Base-by-base conservation (phyloP, 2,329 filamentous ascomycete genomes). In the Colletotrichum navitas region DNA sequence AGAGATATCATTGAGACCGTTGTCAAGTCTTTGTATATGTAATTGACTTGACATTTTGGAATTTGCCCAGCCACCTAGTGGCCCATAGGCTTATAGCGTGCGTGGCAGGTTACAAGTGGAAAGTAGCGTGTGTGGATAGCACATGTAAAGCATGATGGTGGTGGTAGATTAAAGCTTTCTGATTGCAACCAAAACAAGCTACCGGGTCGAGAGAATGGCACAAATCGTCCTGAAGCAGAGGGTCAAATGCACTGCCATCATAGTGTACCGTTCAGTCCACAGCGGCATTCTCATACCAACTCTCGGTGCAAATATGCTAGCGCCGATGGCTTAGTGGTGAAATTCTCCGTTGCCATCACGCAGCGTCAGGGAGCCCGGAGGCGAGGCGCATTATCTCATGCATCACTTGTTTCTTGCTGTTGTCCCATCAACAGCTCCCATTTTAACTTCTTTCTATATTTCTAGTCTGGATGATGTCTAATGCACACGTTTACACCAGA, bases 321-420 rank as follows among this genome's bases (percentile, higher is more conserved):
- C 68, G 63, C 64, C 68, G 63, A 71, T 68, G 63, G 63, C 62
- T 71, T 71, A 71, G 63, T 68, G 51, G 56, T 70, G 66, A 66
- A 66, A 70, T 66, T 66, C 67, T 70, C 67, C 62, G 61, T 69
- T 68, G 66, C 66, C 66, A 68, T 51, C 14, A 14, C 32, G 67
- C 67, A 66, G 67, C 45, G 62, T 69, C 67, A 62, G 67, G 66
- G 66, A 69, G 66, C 66, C 66, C 61, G 66, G 66, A 62, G 66
- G 56, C 68, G 62, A 49, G 63, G 63, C 68, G 68, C 56, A 70
- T 3, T 14, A 2, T 12, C 3, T 14, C 10, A 14, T 14, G 12
- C 6, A 12, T 16, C 0, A 1, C 11, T 11, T 26, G 10, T 49
- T 67, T 62, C 62, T 55, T 62, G 6, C 14, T 24, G 8, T 39